Percentiles rank a stretch among this genome's conserved stretches.
phyloP scores from a whole-genome alignment of 768 basidiomycete species.

The Boletus speciosus region DNA sequence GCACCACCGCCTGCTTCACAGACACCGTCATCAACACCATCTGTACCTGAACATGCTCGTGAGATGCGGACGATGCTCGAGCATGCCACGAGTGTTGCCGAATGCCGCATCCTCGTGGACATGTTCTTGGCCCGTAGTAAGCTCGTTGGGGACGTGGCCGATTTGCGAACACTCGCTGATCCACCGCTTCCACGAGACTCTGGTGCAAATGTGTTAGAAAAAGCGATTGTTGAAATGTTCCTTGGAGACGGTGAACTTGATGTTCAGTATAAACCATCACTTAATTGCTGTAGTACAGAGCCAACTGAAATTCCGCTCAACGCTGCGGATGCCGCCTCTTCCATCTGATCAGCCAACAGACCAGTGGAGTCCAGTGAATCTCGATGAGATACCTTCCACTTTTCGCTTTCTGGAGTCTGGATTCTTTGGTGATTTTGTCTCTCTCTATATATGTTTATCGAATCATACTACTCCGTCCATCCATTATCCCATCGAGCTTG shows the following conservation, averaged over 20 bases:
- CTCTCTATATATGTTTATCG: constrained; percentile 8
- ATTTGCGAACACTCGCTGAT: constrained; percentile 28
- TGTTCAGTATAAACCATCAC: background rate
- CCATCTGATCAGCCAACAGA: background rate
- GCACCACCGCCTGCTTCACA: constrained; percentile 14
- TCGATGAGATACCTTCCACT: constrained; percentile 14
- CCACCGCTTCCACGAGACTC: constrained; percentile 37
- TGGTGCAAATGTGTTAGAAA: constrained; percentile 36
- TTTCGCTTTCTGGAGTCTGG: constrained; percentile 4
- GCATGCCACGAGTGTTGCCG: constrained; percentile 69
- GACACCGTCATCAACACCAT: constrained; percentile 17
- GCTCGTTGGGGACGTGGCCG: constrained; percentile 33
- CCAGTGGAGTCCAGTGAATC: constrained; percentile 3
- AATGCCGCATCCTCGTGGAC: constrained; percentile 82
- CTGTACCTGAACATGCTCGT: constrained; percentile 45
- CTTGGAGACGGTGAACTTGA: constrained; percentile 26
- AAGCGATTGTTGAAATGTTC: constrained; percentile 48
- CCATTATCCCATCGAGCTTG: constrained; percentile 10
- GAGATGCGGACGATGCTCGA: constrained; percentile 68
- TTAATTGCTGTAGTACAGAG: background rate
- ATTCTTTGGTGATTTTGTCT: constrained; percentile 2
- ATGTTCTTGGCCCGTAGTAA: constrained; percentile 72
- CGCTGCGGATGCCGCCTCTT: background rate
- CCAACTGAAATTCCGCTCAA: background rate
- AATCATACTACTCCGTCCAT: constrained; percentile 15